Evolutionary conservation across 352 stramenopile genomes (phyloP).

Genomic region (Phytophthora tentaculata): DNA sequence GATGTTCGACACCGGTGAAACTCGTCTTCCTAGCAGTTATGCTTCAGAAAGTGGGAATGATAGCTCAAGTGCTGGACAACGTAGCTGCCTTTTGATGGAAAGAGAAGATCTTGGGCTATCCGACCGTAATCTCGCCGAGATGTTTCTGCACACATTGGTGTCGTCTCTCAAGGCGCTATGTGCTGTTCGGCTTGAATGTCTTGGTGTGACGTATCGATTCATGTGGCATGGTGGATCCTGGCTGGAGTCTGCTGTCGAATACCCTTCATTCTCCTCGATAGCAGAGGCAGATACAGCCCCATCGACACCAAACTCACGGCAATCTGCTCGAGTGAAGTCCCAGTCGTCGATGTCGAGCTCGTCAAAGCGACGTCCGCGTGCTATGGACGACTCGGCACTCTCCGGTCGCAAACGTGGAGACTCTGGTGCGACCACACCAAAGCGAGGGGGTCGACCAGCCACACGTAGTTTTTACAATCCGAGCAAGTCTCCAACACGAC

Average conservation of each 20-base stretch:
- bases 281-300: constrained; percentile 3
- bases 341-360: constrained; percentile 31
- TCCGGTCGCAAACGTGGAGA: constrained; percentile 34
- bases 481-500: constrained; percentile 30
- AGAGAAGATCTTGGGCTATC: constrained; percentile 55
- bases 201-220: constrained; percentile 56
- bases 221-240: constrained; percentile 65
- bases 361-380: constrained; percentile 29
- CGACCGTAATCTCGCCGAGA: constrained; percentile 47
- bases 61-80: constrained; percentile 16
- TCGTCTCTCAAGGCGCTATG: constrained; percentile 62
- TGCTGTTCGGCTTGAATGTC: constrained; percentile 58
- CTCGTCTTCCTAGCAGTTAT: constrained; percentile 26
- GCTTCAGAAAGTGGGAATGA: constrained; percentile 11
- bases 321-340: constrained; percentile 32
- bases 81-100: constrained; percentile 45
- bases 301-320: constrained; percentile 36
- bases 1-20: constrained; percentile 49
- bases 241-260: constrained; percentile 66
- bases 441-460: constrained; percentile 29
- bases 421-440: constrained; percentile 27
- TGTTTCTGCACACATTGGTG: constrained; percentile 67
- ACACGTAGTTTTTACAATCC: constrained; percentile 48
- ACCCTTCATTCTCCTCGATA: constrained; percentile 33
- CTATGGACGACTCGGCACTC: constrained; percentile 53